A percentile compares a stretch with the other conserved stretches of the same genome.
phyloP scores from a whole-genome alignment of 2,329 filamentous ascomycete genomes.

The Colletotrichum sp. region DNA sequence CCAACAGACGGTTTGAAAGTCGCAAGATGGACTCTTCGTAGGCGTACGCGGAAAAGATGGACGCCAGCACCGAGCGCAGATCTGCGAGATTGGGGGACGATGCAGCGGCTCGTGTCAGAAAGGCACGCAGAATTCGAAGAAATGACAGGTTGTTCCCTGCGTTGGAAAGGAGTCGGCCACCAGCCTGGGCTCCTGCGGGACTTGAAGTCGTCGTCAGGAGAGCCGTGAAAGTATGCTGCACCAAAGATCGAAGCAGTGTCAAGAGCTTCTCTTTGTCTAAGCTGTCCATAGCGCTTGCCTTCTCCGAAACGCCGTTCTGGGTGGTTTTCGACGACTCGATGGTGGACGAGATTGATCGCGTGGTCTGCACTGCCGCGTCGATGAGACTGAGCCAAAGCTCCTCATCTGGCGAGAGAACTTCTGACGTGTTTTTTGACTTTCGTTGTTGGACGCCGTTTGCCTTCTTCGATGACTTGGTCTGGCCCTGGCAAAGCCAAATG shows the following conservation, averaged over 20 bases:
- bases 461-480: conserved; percentile 67
- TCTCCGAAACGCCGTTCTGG: conserved; percentile 24
- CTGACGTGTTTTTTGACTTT: conserved; percentile 51
- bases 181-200: conserved; percentile 36
- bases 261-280: conserved; percentile 68
- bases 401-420: conserved; percentile 58
- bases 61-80: conserved; percentile 81
- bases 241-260: conserved; percentile 73
- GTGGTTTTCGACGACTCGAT: conserved; percentile 41
- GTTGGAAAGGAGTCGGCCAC: conserved; percentile 39
- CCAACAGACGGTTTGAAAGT: conserved; percentile 85
- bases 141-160: conserved; percentile 74
- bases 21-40: conserved; percentile 91
- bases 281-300: conserved; percentile 26
- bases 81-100: conserved; percentile 88
- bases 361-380: conserved; percentile 66
- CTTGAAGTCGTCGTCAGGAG: conserved; percentile 78
- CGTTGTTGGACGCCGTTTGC: conserved; percentile 50
- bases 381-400: conserved; percentile 66
- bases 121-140: conserved; percentile 85
- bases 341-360: conserved; percentile 65
- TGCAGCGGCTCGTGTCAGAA: conserved; percentile 81
- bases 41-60: conserved; percentile 93
- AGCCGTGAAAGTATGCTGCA: conserved; percentile 90
- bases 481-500: conserved; percentile 92